These are phyloP conservation scores for Pseudopithomyces maydicus DNA, from an alignment of 2,329 filamentous ascomycete species.

Conservation along the genomic window DNA sequence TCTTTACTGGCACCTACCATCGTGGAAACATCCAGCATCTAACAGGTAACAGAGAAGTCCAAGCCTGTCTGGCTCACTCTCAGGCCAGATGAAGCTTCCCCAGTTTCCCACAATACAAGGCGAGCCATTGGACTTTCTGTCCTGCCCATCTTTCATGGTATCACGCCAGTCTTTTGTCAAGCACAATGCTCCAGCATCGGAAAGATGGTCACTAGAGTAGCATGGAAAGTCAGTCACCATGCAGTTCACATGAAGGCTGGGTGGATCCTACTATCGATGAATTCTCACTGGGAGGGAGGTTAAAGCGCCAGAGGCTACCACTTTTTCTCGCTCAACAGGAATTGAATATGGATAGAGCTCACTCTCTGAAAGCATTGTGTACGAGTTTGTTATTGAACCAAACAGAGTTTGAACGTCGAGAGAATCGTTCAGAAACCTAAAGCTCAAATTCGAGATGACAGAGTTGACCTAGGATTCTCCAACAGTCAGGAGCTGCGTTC, in stretches of 20 bases:
- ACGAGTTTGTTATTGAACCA: background rate
- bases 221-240: too few relatives aligned
- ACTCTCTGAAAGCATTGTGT: background rate
- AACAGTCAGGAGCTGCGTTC: background rate
- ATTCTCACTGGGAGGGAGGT: background rate
- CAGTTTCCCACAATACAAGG: background rate
- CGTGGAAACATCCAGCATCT: background rate
- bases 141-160: background rate
- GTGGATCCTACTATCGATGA: background rate
- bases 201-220: background rate
- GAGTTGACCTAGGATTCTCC: background rate
- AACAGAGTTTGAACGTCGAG: background rate
- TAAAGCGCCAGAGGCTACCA: background rate
- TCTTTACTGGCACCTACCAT: background rate
- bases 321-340: background rate
- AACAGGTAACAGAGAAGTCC: background rate
- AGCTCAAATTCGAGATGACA: background rate
- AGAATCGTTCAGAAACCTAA: background rate
- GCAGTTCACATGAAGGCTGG: too few relatives aligned
- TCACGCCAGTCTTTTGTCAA: background rate
- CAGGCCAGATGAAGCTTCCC: background rate
- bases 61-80: background rate
- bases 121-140: background rate
- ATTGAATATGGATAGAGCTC: background rate
- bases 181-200: background rate